Percentiles rank a stretch among this genome's conserved stretches.
Conservation (phyloP, 139 green algal genomes). For the Chlamydomonas sp. region DNA sequence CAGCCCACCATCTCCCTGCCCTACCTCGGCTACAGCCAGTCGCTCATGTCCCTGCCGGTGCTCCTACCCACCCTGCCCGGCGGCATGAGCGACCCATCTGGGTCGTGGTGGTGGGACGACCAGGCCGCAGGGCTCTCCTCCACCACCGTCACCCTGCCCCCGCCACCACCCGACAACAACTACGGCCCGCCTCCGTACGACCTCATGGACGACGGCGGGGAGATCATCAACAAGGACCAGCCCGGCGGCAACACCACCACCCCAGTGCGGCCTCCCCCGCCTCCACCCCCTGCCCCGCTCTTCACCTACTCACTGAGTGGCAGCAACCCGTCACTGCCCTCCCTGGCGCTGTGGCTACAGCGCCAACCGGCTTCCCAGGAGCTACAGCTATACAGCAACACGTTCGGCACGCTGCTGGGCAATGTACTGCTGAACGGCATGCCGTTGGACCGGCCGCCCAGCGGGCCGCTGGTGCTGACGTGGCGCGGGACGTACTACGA, state of each 20-base stretch:
- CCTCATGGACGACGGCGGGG: neutral
- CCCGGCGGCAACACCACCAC: neutral
- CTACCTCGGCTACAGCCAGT: conserved; percentile 15
- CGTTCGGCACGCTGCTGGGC: neutral
- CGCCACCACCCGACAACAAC: neutral
- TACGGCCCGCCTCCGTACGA: neutral
- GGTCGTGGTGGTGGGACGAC: conserved; percentile 28
- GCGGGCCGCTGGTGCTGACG: conserved; percentile 1
- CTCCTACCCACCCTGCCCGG: neutral
- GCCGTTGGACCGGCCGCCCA: neutral
- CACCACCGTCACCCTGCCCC: neutral
- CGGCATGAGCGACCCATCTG: neutral
- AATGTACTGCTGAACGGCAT: neutral
- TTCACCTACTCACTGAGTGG: neutral
- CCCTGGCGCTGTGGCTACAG: conserved; percentile 9
- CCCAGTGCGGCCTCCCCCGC: neutral
- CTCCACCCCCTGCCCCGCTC: neutral
- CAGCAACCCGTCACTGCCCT: neutral
- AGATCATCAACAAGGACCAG: neutral
- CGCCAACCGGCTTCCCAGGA: conserved; percentile 18
- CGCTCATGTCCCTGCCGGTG: conserved; percentile 5
- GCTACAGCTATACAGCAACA: neutral
- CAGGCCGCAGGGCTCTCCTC: neutral
- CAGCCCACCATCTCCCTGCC: conserved; percentile 13
- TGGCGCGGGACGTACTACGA: conserved; percentile 20